phyloP scores from a whole-genome alignment of 768 basidiomycete species.

The Mycena pura region DNA sequence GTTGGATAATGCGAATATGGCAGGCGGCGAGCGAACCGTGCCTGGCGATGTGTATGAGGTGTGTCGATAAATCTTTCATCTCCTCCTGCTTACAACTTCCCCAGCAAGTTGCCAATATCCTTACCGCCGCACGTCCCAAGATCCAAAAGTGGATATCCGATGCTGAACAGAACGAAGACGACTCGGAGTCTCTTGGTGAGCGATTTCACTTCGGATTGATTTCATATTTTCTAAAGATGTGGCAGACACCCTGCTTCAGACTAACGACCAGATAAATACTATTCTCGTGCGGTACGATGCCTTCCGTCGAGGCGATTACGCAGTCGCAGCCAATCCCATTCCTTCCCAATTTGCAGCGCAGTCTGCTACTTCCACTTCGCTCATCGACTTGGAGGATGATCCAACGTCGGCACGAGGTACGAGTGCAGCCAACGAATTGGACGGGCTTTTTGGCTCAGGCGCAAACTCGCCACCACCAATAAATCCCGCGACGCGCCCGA shows the following conservation, averaged over 20 bases:
- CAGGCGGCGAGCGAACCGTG: slow-evolving; percentile 78
- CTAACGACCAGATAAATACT: slow-evolving; percentile 97
- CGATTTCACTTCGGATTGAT: slow-evolving; percentile 3
- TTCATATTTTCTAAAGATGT: slow-evolving; percentile 1
- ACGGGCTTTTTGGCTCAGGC: slow-evolving; percentile 58
- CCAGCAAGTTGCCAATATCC: slow-evolving; percentile 89
- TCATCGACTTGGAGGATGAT: slow-evolving; percentile 87
- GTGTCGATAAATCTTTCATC: slow-evolving; percentile 34
- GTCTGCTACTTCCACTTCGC: slow-evolving; percentile 49
- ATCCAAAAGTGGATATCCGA: slow-evolving; percentile 98
- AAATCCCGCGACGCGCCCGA: slow-evolving; percentile 38
- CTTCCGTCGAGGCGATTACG: slow-evolving; percentile 91
- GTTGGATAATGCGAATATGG: slow-evolving; percentile 86
- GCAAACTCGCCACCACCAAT: slow-evolving; percentile 25
- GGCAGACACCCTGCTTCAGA: slow-evolving; percentile 89
- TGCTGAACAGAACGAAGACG: slow-evolving; percentile 87
- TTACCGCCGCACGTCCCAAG: slow-evolving; percentile 85
- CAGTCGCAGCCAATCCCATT: slow-evolving; percentile 68
- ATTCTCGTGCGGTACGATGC: slow-evolving; percentile 90
- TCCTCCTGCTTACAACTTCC: slow-evolving; percentile 6
- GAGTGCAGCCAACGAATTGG: slow-evolving; percentile 58
- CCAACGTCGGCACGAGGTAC: slow-evolving; percentile 29
- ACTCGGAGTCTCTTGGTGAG: slow-evolving; percentile 88
- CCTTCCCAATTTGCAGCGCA: slow-evolving; percentile 61
- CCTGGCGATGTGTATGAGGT: slow-evolving; percentile 94